Evolutionary conservation across 108 stramenopile genomes (phyloP).

Genomic region (Ochromonas danica): DNA sequence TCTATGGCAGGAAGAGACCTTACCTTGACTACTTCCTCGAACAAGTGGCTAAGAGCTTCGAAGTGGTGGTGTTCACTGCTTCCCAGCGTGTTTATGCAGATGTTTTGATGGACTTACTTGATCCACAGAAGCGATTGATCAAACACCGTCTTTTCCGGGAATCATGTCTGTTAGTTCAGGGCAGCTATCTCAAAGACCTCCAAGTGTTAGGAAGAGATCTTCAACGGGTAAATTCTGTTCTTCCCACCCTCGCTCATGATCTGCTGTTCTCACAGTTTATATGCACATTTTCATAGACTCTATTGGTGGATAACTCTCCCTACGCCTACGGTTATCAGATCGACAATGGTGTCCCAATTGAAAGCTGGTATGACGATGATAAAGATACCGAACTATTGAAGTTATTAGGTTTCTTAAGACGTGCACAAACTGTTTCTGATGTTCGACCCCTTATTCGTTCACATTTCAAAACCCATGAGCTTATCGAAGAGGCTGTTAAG

Average conservation of each 20-base stretch:
- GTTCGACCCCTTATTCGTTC: conserved; percentile 68
- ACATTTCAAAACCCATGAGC: conserved; percentile 64
- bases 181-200: conserved; percentile 71
- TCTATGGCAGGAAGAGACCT: conserved; percentile 83
- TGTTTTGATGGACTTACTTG: conserved; percentile 81
- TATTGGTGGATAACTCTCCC: conserved; percentile 92
- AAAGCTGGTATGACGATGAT: conserved; percentile 94
- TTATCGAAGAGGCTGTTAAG: conserved; percentile 64
- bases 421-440: conserved; percentile 69
- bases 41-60: conserved; percentile 70
- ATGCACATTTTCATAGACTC: conserved; percentile 49
- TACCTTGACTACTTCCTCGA: conserved; percentile 73
- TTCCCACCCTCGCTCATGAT: neutral
- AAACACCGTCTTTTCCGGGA: conserved; percentile 86
- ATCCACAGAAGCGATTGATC: conserved; percentile 83
- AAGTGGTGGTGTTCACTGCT: conserved; percentile 86
- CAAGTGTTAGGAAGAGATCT: conserved; percentile 79
- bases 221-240: conserved; percentile 3
- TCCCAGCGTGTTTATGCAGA: conserved; percentile 91
- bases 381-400: conserved; percentile 82
- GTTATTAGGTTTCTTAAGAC: conserved; percentile 76
- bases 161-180: conserved; percentile 72
- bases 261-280: neutral
- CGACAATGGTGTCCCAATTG: conserved; percentile 96
- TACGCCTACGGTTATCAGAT: conserved; percentile 86